These are phyloP conservation scores for Spergularia azorica DNA, from an alignment of 179 eudicot genomes.

Conservation along the genomic window DNA sequence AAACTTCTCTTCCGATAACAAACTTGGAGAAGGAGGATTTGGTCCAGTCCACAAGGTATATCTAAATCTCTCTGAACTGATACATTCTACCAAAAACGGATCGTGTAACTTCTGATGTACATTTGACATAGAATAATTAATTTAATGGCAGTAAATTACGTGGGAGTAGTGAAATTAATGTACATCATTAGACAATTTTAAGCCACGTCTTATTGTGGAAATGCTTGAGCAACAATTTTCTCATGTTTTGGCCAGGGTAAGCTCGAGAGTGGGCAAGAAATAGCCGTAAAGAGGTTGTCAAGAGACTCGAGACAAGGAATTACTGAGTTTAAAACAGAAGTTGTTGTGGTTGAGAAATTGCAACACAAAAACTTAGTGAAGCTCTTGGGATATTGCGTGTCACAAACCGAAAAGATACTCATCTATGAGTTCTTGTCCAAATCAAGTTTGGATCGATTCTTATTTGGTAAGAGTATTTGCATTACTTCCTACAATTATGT, in stretches of 20 bases:
- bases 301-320: constrained; percentile 11
- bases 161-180: no score
- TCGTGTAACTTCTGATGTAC: no score
- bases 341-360: neutral
- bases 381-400: constrained; percentile 4
- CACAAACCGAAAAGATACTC: constrained; percentile 31
- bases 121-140: no score
- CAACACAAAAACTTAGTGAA: constrained; percentile 14
- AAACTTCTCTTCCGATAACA: constrained; percentile 27
- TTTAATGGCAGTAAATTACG: no score
- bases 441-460: neutral
- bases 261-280: constrained; percentile 1
- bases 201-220: no score
- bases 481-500: neutral
- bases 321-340: constrained; percentile 14
- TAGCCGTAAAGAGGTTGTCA: constrained; percentile 14
- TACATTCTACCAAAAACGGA: no score
- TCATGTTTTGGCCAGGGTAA: neutral
- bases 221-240: no score
- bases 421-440: constrained; percentile 25
- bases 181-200: no score
- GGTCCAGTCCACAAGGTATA: constrained; percentile 19
- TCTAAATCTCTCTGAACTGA: no score
- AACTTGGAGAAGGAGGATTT: constrained; percentile 33
- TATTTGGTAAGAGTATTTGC: neutral